These are phyloP conservation scores for Lachnellula suecica DNA, from an alignment of 2,329 filamentous ascomycete genomes.

Conservation along the genomic window DNA sequence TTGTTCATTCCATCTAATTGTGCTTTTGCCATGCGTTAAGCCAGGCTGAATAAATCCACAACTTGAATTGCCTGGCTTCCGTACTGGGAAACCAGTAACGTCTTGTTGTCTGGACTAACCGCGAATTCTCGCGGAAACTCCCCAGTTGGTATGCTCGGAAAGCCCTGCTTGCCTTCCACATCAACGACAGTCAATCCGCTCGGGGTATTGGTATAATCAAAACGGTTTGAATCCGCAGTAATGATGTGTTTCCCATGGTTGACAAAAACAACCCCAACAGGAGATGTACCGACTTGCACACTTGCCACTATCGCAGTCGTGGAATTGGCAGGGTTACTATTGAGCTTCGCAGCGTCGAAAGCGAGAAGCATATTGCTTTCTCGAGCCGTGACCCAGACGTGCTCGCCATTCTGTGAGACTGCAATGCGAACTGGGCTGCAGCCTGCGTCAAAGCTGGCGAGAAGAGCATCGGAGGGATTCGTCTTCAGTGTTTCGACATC, in stretches of 20 bases:
- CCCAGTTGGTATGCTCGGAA: constrained; percentile 4
- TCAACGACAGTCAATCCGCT: constrained; percentile 5
- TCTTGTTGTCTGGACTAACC: constrained; percentile 2
- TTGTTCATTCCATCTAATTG: too few species aligned
- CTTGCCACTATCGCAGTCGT: constrained; percentile 1
- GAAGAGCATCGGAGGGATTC: neutral
- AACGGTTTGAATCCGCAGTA: constrained; percentile 7
- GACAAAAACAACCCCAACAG: constrained; percentile 2
- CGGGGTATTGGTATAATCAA: neutral
- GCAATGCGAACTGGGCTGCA: constrained; percentile 1
- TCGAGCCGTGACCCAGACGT: constrained; percentile 5
- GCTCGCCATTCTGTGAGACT: constrained; percentile 1
- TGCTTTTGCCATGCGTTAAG: too few species aligned
- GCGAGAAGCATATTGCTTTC: constrained; percentile 6
- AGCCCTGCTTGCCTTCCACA: constrained; percentile 1
- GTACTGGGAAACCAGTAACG: constrained; percentile 2
- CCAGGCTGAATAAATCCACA: too few species aligned
- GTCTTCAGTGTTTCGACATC: constrained; percentile 3
- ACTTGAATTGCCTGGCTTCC: constrained; percentile 4
- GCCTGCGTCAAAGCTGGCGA: constrained; percentile 2
- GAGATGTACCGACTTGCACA: constrained; percentile 6
- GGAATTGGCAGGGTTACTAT: neutral
- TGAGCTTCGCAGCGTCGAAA: constrained; percentile 3
- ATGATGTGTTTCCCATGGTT: constrained; percentile 2
- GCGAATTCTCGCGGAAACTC: constrained; percentile 4